A percentile compares a stretch with the other conserved stretches of the same genome.
Conservation (phyloP, 2,329 filamentous ascomycete species). For the Penicillium sp. region DNA sequence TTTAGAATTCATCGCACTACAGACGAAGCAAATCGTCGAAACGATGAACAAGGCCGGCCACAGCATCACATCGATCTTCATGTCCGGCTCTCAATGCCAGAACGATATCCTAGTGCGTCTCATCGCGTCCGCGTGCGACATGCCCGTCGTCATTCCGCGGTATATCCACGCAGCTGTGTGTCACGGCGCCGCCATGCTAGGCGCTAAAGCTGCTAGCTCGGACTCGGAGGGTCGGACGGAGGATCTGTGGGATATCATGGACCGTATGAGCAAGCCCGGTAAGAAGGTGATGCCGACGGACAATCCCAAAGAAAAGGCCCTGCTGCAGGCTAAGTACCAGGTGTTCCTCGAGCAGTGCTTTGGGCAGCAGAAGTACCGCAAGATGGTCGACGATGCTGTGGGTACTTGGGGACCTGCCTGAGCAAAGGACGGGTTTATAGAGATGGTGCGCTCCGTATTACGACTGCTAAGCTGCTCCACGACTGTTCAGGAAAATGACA, state of each 20-base stretch:
- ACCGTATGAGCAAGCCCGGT: slow-evolving; percentile 92
- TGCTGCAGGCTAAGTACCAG: slow-evolving; percentile 87
- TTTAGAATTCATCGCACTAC: slow-evolving; percentile 97
- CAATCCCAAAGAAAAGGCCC: slow-evolving; percentile 71
- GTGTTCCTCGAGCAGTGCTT: slow-evolving; percentile 93
- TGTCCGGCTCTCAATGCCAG: slow-evolving; percentile 97
- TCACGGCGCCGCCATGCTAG: slow-evolving; percentile 97
- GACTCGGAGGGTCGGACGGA: slow-evolving; percentile 77
- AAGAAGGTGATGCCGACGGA: slow-evolving; percentile 75
- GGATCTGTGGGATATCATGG: slow-evolving; percentile 95
- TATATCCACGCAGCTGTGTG: slow-evolving; percentile 96
- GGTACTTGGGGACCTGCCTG: slow-evolving; percentile 42
- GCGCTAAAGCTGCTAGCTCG: slow-evolving; percentile 91
- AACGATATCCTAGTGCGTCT: slow-evolving; percentile 90
- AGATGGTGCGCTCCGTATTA: background rate
- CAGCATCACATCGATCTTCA: slow-evolving; percentile 89
- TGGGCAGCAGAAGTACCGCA: slow-evolving; percentile 80
- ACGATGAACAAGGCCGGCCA: slow-evolving; percentile 92
- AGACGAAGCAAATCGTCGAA: slow-evolving; percentile 93
- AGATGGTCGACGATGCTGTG: slow-evolving; percentile 68
- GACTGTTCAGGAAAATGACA: background rate
- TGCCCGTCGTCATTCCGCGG: slow-evolving; percentile 89
- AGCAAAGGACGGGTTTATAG: too few relatives aligned
- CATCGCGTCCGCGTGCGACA: slow-evolving; percentile 84
- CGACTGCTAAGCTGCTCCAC: background rate